Evolutionary conservation across 2,329 filamentous ascomycete genomes (phyloP).

Genomic region (Hymenoscyphus scutula): DNA sequence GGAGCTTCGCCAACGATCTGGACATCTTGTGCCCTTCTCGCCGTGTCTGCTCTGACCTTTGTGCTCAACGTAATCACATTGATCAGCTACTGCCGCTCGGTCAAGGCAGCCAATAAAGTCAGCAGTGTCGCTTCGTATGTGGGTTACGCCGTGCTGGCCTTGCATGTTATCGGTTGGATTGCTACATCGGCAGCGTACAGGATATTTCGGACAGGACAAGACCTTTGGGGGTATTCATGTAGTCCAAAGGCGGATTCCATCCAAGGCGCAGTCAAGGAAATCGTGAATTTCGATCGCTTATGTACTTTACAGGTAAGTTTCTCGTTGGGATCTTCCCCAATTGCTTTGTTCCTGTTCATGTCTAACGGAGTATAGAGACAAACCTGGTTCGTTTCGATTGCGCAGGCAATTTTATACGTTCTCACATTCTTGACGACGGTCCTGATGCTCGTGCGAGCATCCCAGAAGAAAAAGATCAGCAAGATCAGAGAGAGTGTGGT

Average conservation of each 20-base stretch:
- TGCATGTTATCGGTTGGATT: slow-evolving; percentile 23
- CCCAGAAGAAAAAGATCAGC: slow-evolving; percentile 22
- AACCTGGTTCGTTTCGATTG: slow-evolving; percentile 24
- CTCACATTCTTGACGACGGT: slow-evolving; percentile 22
- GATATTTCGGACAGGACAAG: slow-evolving; percentile 13
- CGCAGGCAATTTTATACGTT: slow-evolving; percentile 21
- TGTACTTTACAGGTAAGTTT: slow-evolving; percentile 25
- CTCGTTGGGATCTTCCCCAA: background rate
- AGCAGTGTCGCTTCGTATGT: slow-evolving; percentile 13
- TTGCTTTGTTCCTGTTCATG: background rate
- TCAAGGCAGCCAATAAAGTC: slow-evolving; percentile 22
- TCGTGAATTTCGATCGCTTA: slow-evolving; percentile 26
- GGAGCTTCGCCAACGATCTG: slow-evolving; percentile 18
- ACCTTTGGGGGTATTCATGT: slow-evolving; percentile 28
- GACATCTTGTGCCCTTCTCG: slow-evolving; percentile 24
- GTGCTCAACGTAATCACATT: slow-evolving; percentile 23
- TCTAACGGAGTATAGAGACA: slow-evolving; percentile 9
- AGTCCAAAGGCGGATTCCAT: slow-evolving; percentile 18
- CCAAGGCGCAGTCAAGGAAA: slow-evolving; percentile 19
- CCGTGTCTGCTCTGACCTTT: slow-evolving; percentile 21
- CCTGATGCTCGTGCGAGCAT: slow-evolving; percentile 14
- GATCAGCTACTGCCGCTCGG: slow-evolving; percentile 16
- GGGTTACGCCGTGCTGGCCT: slow-evolving; percentile 11
- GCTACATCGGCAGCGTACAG: slow-evolving; percentile 16
- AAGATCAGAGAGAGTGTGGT: slow-evolving; percentile 18